phyloP scores from a whole-genome alignment of 768 basidiomycete genomes.

The Exsudoporus frostii region DNA sequence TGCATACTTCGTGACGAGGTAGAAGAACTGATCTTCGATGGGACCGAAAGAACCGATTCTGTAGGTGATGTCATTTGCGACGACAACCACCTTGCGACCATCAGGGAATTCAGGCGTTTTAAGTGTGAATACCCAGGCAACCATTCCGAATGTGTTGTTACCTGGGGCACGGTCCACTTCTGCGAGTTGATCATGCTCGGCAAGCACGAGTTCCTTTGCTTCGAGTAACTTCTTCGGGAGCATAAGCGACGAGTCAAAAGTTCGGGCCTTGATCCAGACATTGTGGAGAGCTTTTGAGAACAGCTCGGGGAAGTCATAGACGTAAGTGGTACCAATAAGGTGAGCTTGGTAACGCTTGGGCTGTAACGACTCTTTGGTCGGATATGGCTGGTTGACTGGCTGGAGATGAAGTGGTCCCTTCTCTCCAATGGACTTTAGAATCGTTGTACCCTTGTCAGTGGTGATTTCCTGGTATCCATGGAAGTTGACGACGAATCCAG shows the following conservation, averaged over 20 bases:
- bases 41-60: slow-evolving; percentile 99
- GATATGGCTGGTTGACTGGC: slow-evolving; percentile 89
- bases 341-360: slow-evolving; percentile 99
- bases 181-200: slow-evolving; percentile 86
- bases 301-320: slow-evolving; percentile 98
- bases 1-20: slow-evolving; percentile 90
- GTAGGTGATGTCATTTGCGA: slow-evolving; percentile 98
- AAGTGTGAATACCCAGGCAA: slow-evolving; percentile 94
- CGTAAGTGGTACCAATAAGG: slow-evolving; percentile 96
- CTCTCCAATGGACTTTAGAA: slow-evolving; percentile 96
- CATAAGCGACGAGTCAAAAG: slow-evolving; percentile 59
- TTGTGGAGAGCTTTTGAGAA: slow-evolving; percentile 97
- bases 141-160: slow-evolving; percentile 95
- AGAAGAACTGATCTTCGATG: slow-evolving; percentile 94
- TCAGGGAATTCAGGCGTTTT: slow-evolving; percentile 88
- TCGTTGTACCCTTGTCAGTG: slow-evolving; percentile 92
- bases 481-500: slow-evolving; percentile 98
- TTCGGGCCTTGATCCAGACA: slow-evolving; percentile 77
- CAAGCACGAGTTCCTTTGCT: slow-evolving; percentile 87
- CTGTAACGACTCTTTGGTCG: slow-evolving; percentile 97
- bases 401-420: slow-evolving; percentile 96
- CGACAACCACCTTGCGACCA: slow-evolving; percentile 83
- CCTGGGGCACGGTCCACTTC: slow-evolving; percentile 93
- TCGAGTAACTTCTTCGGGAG: slow-evolving; percentile 77
- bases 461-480: slow-evolving; percentile 97